Evolutionary conservation across 164 flowering plant genomes (phyloP), one percentile per base, ranked within the genome.

Genomic region (Tetrastigma voinierianum): DNA sequence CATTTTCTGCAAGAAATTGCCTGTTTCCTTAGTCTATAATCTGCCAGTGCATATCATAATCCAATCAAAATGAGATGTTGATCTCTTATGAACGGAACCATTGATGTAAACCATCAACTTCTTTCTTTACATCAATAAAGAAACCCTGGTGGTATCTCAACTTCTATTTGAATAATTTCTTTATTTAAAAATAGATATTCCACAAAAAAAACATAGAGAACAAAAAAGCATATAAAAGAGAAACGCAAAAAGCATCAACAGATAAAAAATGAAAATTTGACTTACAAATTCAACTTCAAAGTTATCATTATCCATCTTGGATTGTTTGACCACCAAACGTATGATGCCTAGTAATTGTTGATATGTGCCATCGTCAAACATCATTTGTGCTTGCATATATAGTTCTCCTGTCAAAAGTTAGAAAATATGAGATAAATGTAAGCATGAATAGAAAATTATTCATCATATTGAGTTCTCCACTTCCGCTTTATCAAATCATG

Each of bases 291-390:
- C 98, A 63, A 73, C 78, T 76, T 91, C 98, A 67, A 70, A 66
- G 72, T 76, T 84, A 61, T 84, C 87, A 70, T 67, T 72, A 23
- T 62, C 54, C 55, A 78, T 48, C 62, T 75, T 78, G 53, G 86
- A 74, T 75, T 90, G 84, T 70, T 74, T 80, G 46, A 82, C 68
- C 2, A 86, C 82, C 60, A 82, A 70, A 71, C 80, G 85, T 51
- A 96, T 56, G 49, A 86, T 81, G 65, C 71, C 79, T 47, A 96
- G 82, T 71, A 93, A 70, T 73, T 78, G 89, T 20, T 57, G 65
- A 75, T 90, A 96, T 93, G 88, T 88, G 71, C 40, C 78, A 67
- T 69, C 64, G 68, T 90, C 90, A 80, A 96, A 90, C 93, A 91
- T 86, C 65, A 48, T 78, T 68, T 90, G 88, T 61, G 98, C 95